Conservation (phyloP, 2,329 filamentous ascomycete genomes). For the Sarocladiaceae sp. region DNA sequence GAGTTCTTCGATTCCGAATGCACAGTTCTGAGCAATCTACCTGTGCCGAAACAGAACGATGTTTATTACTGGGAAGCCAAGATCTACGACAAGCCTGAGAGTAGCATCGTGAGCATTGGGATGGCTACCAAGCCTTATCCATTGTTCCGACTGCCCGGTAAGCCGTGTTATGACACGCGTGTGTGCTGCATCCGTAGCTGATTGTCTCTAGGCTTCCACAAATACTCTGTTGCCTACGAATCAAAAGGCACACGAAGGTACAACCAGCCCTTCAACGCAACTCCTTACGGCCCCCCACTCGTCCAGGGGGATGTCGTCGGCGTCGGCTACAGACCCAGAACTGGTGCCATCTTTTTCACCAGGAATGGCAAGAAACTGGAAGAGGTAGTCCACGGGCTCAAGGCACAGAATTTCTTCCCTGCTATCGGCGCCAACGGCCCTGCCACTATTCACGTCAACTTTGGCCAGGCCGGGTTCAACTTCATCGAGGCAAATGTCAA, state of each 20-base stretch:
- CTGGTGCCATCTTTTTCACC: constrained; percentile 94
- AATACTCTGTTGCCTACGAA: constrained; percentile 84
- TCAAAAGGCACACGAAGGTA: constrained; percentile 81
- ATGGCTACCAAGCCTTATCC: constrained; percentile 97
- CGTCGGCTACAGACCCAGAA: constrained; percentile 89
- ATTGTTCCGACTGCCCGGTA: constrained; percentile 87
- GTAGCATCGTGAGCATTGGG: constrained; percentile 79
- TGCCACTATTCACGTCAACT: constrained; percentile 89
- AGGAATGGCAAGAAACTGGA: constrained; percentile 97
- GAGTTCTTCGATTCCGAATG: constrained; percentile 99
- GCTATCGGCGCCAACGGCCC: constrained; percentile 95
- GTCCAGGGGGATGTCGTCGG: constrained; percentile 95
- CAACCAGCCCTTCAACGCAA: constrained; percentile 83
- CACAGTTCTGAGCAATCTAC: constrained; percentile 93
- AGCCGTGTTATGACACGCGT: constrained; percentile 20
- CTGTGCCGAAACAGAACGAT: constrained; percentile 97
- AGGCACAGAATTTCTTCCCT: constrained; percentile 94
- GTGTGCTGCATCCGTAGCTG: not conserved
- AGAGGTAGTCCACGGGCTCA: constrained; percentile 86
- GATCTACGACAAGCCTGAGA: constrained; percentile 94
- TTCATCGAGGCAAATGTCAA: constrained; percentile 99
- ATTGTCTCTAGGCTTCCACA: constrained; percentile 64
- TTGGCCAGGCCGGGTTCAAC: constrained; percentile 95
- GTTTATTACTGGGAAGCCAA: constrained; percentile 99
- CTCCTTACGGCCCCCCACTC: constrained; percentile 73